Evolutionary conservation across 176 grass and related monocot species (phyloP).

Genomic region (Cocos nucifera): DNA sequence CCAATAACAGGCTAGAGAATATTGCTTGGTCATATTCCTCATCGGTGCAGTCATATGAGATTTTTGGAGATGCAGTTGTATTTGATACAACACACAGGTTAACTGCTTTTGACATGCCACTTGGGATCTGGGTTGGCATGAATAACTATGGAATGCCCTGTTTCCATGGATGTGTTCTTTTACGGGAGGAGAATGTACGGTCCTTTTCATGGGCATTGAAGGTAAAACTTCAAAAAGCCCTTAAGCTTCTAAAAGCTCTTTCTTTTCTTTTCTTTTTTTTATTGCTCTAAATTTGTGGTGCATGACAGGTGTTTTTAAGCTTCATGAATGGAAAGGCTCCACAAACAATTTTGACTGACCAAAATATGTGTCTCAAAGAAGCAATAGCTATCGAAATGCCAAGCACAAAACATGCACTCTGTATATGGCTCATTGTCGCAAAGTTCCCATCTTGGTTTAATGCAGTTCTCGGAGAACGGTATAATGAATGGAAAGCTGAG

Average conservation of each 20-base stretch:
- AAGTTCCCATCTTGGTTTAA: constrained; percentile 61
- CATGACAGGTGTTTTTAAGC: constrained; percentile 61
- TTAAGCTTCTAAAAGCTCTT: neutral
- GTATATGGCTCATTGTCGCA: constrained; percentile 35
- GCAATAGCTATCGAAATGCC: constrained; percentile 52
- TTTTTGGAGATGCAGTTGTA: constrained; percentile 59
- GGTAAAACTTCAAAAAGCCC: constrained; percentile 16
- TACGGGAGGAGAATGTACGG: constrained; percentile 37
- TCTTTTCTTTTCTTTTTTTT: neutral
- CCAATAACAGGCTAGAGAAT: constrained; percentile 27
- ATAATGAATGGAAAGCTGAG: constrained; percentile 46
- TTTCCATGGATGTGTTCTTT: constrained; percentile 39
- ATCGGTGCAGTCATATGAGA: constrained; percentile 45
- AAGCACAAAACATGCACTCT: constrained; percentile 56
- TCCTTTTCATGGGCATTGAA: constrained; percentile 54
- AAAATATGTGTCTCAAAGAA: constrained; percentile 53
- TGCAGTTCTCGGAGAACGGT: constrained; percentile 40
- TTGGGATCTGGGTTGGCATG: constrained; percentile 70
- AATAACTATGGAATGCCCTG: constrained; percentile 55
- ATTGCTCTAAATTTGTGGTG: constrained; percentile 2
- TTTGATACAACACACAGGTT: constrained; percentile 49
- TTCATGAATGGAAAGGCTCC: constrained; percentile 73
- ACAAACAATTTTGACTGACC: constrained; percentile 50
- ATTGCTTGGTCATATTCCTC: constrained; percentile 65
- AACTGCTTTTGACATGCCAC: constrained; percentile 30